A percentile compares a stretch with the other conserved stretches of the same genome.
Conservation (phyloP, 768 basidiomycete genomes). For the Rhizopogon sp. region DNA sequence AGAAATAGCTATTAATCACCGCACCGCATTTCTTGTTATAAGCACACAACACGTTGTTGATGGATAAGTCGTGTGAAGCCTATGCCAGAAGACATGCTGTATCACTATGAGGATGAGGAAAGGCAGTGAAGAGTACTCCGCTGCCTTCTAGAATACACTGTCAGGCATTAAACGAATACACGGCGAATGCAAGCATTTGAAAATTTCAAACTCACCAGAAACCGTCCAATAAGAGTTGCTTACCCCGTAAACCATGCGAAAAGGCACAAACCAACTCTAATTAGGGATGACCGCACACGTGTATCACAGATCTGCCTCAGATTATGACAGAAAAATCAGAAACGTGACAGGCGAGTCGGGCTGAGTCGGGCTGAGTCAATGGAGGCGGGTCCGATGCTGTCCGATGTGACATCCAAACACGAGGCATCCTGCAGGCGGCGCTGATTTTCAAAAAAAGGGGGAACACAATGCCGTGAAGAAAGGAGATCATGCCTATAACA, state of each 20-base stretch:
- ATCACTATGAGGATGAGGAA: background rate
- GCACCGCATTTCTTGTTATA: background rate
- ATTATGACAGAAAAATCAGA: background rate
- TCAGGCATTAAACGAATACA: background rate
- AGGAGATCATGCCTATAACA: background rate
- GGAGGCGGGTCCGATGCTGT: background rate
- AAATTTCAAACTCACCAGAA: background rate
- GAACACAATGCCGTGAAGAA: background rate
- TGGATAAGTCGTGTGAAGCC: background rate
- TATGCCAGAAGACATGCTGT: constrained; percentile 19
- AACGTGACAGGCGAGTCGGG: background rate
- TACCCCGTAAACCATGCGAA: no score
- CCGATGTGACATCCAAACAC: background rate
- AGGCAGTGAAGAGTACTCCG: background rate
- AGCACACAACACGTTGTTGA: constrained; percentile 8
- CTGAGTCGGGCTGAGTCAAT: background rate
- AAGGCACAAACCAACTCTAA: background rate
- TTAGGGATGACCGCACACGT: background rate
- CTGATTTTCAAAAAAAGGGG: background rate
- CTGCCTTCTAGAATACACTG: background rate
- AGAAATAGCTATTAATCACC: background rate
- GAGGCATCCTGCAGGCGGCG: background rate
- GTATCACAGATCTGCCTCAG: background rate
- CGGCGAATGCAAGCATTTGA: no score
- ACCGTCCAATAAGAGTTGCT: no score